Percentiles rank a stretch among this genome's conserved stretches.
Conservation (phyloP, 2,329 filamentous ascomycete species). For the Dryadomyces quercus-mongolicae region DNA sequence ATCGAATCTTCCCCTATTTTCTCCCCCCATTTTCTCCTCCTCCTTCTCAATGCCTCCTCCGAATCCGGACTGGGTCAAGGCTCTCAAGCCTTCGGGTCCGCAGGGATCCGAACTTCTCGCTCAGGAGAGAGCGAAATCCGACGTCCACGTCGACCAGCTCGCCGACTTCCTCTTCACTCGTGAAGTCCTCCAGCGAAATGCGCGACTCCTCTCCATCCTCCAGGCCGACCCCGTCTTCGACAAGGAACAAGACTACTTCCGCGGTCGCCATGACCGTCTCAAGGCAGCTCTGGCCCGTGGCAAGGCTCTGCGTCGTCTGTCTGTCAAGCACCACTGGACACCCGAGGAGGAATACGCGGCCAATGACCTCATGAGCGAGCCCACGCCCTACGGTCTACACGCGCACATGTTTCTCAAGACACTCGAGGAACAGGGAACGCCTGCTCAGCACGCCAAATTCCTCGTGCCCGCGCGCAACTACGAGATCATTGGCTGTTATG, state of each 20-base stretch:
- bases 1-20: neutral
- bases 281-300: conserved; percentile 56
- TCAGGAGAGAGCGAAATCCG: conserved; percentile 56
- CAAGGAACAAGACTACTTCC: conserved; percentile 67
- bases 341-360: conserved; percentile 51
- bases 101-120: conserved; percentile 58
- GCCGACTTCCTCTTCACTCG: conserved; percentile 58
- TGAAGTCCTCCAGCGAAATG: conserved; percentile 47
- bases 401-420: conserved; percentile 43
- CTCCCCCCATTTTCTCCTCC: neutral
- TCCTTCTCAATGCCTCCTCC: neutral
- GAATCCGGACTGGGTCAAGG: conserved; percentile 15
- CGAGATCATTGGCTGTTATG: conserved; percentile 66
- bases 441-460: conserved; percentile 63
- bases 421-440: conserved; percentile 56
- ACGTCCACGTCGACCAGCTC: conserved; percentile 54
- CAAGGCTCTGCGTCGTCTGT: conserved; percentile 57
- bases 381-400: conserved; percentile 59
- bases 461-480: conserved; percentile 56
- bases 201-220: conserved; percentile 50
- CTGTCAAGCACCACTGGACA: conserved; percentile 54
- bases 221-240: conserved; percentile 59
- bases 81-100: conserved; percentile 36
- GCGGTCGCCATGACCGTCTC: conserved; percentile 56
- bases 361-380: conserved; percentile 59